These are phyloP conservation scores for Ganoderma sinense DNA, from an alignment of 1,284 basidiomycete genomes.

Conservation along the genomic window DNA sequence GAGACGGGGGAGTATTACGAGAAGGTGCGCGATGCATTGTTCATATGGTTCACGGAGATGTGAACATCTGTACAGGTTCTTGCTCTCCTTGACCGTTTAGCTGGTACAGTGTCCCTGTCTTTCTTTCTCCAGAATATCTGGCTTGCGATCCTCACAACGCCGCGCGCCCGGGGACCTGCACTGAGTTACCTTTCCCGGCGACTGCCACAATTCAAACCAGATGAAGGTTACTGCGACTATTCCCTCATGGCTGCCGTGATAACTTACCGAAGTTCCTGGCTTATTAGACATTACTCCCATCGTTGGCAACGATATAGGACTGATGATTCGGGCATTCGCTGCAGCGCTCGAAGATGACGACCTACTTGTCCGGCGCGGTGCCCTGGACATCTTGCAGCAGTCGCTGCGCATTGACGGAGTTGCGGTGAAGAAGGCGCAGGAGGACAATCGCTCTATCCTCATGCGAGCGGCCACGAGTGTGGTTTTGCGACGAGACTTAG, in stretches of 20 bases:
- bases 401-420: slow-evolving; percentile 78
- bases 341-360: slow-evolving; percentile 92
- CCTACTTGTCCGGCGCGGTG: slow-evolving; percentile 83
- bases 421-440: slow-evolving; percentile 70
- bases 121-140: slow-evolving; percentile 98
- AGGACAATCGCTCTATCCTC: slow-evolving; percentile 76
- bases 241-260: not conserved
- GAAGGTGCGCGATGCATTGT: slow-evolving; percentile 59
- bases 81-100: slow-evolving; percentile 81
- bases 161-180: slow-evolving; percentile 85
- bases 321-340: slow-evolving; percentile 93
- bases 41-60: not conserved
- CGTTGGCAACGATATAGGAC: slow-evolving; percentile 86
- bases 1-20: slow-evolving; percentile 98
- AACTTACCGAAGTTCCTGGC: slow-evolving; percentile 23
- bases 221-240: slow-evolving; percentile 61
- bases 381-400: slow-evolving; percentile 83
- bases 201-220: slow-evolving; percentile 71
- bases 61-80: slow-evolving; percentile 87
- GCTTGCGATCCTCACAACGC: slow-evolving; percentile 92
- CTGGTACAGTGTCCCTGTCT: slow-evolving; percentile 80
- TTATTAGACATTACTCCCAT: slow-evolving; percentile 72
- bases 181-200: slow-evolving; percentile 88
- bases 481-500: slow-evolving; percentile 91
- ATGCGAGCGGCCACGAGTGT: slow-evolving; percentile 84